Evolutionary conservation across 2,329 filamentous ascomycete genomes (phyloP).

Genomic region (Fusarium hostae): DNA sequence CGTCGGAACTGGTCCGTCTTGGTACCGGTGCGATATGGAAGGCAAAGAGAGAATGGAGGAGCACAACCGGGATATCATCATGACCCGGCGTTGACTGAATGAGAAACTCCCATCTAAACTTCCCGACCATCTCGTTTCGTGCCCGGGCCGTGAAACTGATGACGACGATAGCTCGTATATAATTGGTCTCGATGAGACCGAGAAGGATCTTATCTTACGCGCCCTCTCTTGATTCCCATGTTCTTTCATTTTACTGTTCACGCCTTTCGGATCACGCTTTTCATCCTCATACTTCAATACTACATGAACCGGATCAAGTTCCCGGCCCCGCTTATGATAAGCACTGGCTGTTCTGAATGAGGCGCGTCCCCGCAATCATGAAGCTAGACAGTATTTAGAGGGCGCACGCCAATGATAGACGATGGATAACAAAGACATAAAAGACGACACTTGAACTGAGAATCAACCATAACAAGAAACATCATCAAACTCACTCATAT

Average conservation of each 20-base stretch:
- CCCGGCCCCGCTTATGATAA: slow-evolving; percentile 25
- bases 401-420: slow-evolving; percentile 12
- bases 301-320: neutral
- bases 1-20: neutral
- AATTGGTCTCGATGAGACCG: neutral
- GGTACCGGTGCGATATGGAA: neutral
- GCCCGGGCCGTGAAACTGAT: neutral
- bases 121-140: no score
- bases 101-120: neutral
- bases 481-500: no score
- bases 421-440: neutral
- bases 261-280: neutral
- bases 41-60: neutral
- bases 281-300: neutral
- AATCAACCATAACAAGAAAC: accelerated
- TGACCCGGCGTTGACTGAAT: neutral
- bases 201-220: neutral
- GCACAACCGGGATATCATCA: neutral
- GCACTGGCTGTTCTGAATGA: neutral
- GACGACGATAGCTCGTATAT: accelerated
- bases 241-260: neutral
- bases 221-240: neutral
- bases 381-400: slow-evolving; percentile 18
- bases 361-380: slow-evolving; percentile 6
- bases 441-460: accelerated